Evolutionary conservation across 1,284 basidiomycete species (phyloP).

Genomic region (Trichosporon ovoides): DNA sequence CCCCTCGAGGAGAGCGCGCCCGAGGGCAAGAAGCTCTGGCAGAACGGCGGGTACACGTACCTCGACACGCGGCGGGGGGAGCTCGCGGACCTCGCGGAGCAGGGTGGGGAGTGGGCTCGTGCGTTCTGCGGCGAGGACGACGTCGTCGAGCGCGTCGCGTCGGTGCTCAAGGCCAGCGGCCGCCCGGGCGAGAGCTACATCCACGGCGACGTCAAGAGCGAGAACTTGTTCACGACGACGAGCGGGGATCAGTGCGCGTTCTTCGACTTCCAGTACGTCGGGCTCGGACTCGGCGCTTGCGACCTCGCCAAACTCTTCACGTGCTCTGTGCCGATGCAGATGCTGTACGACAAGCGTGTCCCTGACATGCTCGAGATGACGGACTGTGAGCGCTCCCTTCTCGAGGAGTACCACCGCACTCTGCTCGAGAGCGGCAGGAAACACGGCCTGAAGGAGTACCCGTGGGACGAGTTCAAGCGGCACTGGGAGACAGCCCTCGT

Average conservation of each 20-base stretch:
- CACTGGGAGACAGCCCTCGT: conserved; percentile 24
- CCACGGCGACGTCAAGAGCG: conserved; percentile 23
- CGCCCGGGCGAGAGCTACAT: conserved; percentile 9
- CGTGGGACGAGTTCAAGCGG: conserved; percentile 12
- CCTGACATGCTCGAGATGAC: conserved; percentile 8
- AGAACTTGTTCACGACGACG: conserved; percentile 16
- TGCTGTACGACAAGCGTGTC: conserved; percentile 4
- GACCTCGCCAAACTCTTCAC: conserved; percentile 23
- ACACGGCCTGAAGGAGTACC: conserved; percentile 3
- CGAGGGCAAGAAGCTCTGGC: conserved; percentile 10
- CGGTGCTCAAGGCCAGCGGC: conserved; percentile 10
- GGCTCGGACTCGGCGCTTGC: conserved; percentile 19
- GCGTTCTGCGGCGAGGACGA: not conserved
- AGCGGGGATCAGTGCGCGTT: conserved; percentile 10
- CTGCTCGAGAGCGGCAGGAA: conserved; percentile 1
- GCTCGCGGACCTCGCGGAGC: not conserved
- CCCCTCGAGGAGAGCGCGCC: conserved; percentile 2
- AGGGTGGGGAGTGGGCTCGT: conserved; percentile 10
- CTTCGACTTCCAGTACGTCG: conserved; percentile 23
- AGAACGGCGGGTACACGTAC: conserved; percentile 23
- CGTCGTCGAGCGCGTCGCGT: conserved; percentile 8
- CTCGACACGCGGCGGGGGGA: conserved; percentile 19
- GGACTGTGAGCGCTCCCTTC: conserved; percentile 8
- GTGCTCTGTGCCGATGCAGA: conserved; percentile 12
- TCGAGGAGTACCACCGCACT: conserved; percentile 8